These are phyloP conservation scores for Komagataella mondaviorum DNA, from an alignment of 805 yeast species.

Conservation along the genomic window DNA sequence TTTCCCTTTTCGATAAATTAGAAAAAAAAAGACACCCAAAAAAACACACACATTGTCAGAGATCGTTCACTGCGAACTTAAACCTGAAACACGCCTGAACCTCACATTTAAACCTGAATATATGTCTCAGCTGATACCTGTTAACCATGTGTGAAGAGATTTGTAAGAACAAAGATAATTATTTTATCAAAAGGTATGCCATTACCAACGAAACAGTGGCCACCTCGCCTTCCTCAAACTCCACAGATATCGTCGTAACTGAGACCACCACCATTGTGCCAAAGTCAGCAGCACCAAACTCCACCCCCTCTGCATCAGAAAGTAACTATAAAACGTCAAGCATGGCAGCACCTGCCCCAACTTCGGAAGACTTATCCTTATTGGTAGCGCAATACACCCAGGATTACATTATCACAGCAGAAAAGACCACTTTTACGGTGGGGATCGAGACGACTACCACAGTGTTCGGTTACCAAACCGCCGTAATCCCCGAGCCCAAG, in stretches of 20 bases:
- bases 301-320: neutral
- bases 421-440: constrained; percentile 9
- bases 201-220: neutral
- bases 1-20: neutral
- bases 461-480: neutral
- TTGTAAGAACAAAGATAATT: neutral
- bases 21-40: neutral
- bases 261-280: neutral
- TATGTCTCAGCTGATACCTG: neutral
- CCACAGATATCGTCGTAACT: neutral
- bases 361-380: neutral
- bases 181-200: neutral
- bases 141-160: neutral
- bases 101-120: neutral
- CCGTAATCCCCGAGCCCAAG: constrained; percentile 9
- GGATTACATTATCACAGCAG: constrained; percentile 14
- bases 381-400: constrained; percentile 10
- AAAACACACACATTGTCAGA: neutral
- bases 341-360: neutral
- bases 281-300: neutral
- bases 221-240: neutral
- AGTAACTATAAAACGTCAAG: neutral
- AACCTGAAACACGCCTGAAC: neutral
- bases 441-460: constrained; percentile 6
- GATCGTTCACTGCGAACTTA: neutral